Conservation (phyloP, 2,329 filamentous ascomycete genomes). For the Rhinocladiella mackenziei region DNA sequence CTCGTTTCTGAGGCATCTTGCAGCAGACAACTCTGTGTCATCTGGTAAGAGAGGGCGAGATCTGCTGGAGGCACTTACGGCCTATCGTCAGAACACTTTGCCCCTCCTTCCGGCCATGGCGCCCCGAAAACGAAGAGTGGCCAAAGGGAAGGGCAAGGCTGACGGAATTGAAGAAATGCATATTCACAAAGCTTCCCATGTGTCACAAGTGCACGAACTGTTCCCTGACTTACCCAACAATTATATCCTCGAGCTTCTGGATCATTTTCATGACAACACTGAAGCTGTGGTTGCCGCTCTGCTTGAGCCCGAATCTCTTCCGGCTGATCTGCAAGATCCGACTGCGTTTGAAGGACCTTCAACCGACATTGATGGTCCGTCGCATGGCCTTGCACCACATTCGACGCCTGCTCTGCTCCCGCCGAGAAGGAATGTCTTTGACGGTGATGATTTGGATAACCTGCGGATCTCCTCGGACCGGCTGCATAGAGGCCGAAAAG, state of each 20-base stretch:
- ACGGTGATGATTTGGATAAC: conserved; percentile 73
- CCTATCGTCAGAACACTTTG: conserved; percentile 40
- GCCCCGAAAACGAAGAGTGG: conserved; percentile 39
- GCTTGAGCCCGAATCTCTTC: conserved; percentile 67
- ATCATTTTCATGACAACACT: conserved; percentile 71
- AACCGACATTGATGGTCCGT: conserved; percentile 20
- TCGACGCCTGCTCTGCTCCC: conserved; percentile 41
- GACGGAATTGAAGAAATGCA: conserved; percentile 54
- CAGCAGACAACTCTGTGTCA: conserved; percentile 33
- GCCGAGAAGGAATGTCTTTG: conserved; percentile 68
- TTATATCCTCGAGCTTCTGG: conserved; percentile 74
- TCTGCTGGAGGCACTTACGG: conserved; percentile 38
- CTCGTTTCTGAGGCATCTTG: conserved; percentile 57
- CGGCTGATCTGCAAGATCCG: conserved; percentile 58
- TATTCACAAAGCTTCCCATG: conserved; percentile 75
- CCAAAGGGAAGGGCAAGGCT: conserved; percentile 43
- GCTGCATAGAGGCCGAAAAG: conserved; percentile 70
- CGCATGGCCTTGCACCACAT: conserved; percentile 51
- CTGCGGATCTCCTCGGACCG: conserved; percentile 63
- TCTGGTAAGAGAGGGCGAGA: conserved; percentile 42
- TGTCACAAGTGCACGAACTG: conserved; percentile 87
- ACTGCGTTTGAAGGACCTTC: conserved; percentile 23
- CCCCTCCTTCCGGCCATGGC: conserved; percentile 37
- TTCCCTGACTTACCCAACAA: conserved; percentile 82
- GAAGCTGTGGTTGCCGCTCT: conserved; percentile 79